Percentiles rank a stretch among this genome's conserved stretches.
phyloP scores from a whole-genome alignment of 192 early-diverging fungal genomes.

The Entomortierella parvispora region DNA sequence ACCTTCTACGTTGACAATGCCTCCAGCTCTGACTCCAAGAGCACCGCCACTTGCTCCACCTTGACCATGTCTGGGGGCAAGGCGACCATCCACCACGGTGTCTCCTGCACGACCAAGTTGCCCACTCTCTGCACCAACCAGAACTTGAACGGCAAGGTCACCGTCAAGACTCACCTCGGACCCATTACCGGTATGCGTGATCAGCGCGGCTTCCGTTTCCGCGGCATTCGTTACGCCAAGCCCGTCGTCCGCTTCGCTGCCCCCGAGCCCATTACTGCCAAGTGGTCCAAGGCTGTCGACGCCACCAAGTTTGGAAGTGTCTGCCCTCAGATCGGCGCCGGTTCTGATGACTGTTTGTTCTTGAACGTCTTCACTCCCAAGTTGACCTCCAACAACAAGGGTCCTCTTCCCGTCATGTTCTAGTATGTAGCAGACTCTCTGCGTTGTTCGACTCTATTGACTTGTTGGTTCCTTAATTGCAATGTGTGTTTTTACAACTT shows the following conservation, averaged over 20 bases:
- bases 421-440: slow-evolving; percentile 1
- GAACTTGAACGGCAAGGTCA: slow-evolving; percentile 18
- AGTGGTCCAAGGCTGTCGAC: slow-evolving; percentile 6
- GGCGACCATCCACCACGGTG: slow-evolving; percentile 1
- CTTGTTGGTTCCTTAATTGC: not conserved
- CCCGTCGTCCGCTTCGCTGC: slow-evolving; percentile 17
- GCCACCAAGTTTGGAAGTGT: slow-evolving; percentile 20
- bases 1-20: slow-evolving; percentile 5
- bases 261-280: slow-evolving; percentile 13
- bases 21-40: not conserved
- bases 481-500: not conserved
- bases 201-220: slow-evolving; percentile 26
- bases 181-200: slow-evolving; percentile 18
- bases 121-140: slow-evolving; percentile 23
- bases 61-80: slow-evolving; percentile 9
- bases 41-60: not conserved
- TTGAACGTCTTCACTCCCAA: slow-evolving; percentile 32
- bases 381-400: slow-evolving; percentile 7
- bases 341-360: slow-evolving; percentile 36
- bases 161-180: slow-evolving; percentile 9
- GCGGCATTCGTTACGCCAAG: slow-evolving; percentile 29
- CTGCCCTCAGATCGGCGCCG: slow-evolving; percentile 22
- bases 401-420: slow-evolving; percentile 25
- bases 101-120: not conserved
- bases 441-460: no score